These are phyloP conservation scores for Chalciporus chontae DNA, from an alignment of 768 basidiomycete species.

Conservation along the genomic window DNA sequence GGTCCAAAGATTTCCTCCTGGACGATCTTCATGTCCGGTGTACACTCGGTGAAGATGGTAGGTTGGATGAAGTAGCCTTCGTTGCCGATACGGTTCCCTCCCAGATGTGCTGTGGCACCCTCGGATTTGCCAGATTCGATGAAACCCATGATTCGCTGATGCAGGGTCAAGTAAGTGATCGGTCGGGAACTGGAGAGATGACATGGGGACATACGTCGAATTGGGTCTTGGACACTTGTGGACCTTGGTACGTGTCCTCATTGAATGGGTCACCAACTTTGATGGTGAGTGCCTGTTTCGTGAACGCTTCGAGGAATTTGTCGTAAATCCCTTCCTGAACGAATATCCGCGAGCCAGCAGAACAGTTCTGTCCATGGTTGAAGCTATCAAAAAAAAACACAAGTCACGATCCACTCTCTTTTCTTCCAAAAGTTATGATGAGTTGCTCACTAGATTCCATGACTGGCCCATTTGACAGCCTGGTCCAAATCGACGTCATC, in stretches of 20 bases:
- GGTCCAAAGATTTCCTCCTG: constrained; percentile 79
- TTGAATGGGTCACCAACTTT: constrained; percentile 73
- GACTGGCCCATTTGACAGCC: constrained; percentile 66
- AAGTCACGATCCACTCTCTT: constrained; percentile 21
- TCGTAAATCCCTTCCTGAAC: constrained; percentile 82
- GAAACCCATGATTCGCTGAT: constrained; percentile 70
- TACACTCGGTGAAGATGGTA: constrained; percentile 64
- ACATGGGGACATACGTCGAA: constrained; percentile 49
- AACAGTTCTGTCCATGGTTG: constrained; percentile 77
- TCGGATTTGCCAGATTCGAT: constrained; percentile 70
- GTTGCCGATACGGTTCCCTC: constrained; percentile 56
- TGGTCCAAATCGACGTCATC: constrained; percentile 45
- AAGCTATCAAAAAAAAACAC: constrained; percentile 42
- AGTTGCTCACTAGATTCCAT: constrained; percentile 76
- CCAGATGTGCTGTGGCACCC: constrained; percentile 64
- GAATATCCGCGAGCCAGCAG: constrained; percentile 77
- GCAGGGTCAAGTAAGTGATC: not conserved
- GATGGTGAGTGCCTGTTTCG: constrained; percentile 47
- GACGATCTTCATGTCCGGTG: constrained; percentile 69
- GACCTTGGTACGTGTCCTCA: constrained; percentile 62
- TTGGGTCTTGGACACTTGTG: constrained; percentile 74
- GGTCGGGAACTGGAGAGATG: too few relatives aligned
- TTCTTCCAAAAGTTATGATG: too few relatives aligned
- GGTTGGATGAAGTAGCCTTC: constrained; percentile 72
- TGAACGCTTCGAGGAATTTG: constrained; percentile 61